Base-by-base conservation (phyloP, 1,139 yeast species). In the Sugiyamaella castrensis region DNA sequence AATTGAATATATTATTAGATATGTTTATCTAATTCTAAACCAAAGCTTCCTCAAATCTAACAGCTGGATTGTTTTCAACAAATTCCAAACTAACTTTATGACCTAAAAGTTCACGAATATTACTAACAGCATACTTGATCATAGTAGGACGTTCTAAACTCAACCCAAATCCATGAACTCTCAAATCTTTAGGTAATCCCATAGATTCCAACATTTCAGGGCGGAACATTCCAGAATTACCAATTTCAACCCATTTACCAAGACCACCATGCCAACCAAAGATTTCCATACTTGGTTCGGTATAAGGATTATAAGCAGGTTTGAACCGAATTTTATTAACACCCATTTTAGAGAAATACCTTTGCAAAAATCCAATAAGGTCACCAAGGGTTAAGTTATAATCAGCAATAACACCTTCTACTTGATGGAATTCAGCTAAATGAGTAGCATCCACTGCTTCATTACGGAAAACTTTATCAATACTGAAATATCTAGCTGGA, bases 361-460 rank as follows among this genome's bases (percentile, higher is more conserved):
- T 88, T 71, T 92, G 94, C 98, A 94, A 91, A 80, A 94, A 94
- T 38, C 97, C 96, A 71, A 94, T 94, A 70, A 94, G 78, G 67
- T 91, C 97, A 55, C 98, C 98, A 61, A 94, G 76, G 16, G 98
- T 91, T 63, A 92, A 76, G 70, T 89, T 87, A 72, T 88, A 91
- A 66, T 95, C 98, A 34, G 98, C 98, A 69, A 94, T 77, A 50
- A 94, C 98, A 74, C 99, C 99, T 74, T 94, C 99, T 55, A 94
- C 95, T 75, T 94, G 99, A 72, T 92, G 98, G 78, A 94, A 94
- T 74, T 94, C 99, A 27, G 98, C 98, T 72, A 94, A 80, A 72
- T 94, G 99, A n/a, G 99, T 94, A 48, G 98, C 98, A 69, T 94
- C 99, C 48, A 94, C 98, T 19, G 99, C 98, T 75, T 94, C 99